phyloP scores from a whole-genome alignment of 768 basidiomycete genomes.

The Cystoderma amianthinum region DNA sequence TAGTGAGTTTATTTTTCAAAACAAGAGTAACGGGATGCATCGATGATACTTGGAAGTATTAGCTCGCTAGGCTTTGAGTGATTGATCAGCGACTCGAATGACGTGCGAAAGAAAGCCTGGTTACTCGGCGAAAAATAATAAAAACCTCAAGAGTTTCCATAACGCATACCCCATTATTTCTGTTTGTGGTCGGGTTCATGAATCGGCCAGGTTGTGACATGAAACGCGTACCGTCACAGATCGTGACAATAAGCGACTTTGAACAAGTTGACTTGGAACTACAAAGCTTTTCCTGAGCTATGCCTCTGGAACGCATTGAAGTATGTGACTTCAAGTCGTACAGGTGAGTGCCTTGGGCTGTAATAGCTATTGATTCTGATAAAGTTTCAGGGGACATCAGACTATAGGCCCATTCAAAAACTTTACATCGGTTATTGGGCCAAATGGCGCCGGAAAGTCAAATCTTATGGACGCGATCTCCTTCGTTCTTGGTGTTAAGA shows the following conservation, averaged over 20 bases:
- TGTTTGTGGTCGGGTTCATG: no score
- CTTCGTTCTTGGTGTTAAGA: slow-evolving; percentile 95
- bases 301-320: slow-evolving; percentile 85
- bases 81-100: no score
- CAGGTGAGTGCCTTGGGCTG: slow-evolving; percentile 31
- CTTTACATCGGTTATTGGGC: slow-evolving; percentile 96
- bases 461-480: slow-evolving; percentile 99
- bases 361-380: slow-evolving; percentile 1
- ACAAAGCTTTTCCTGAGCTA: slow-evolving; percentile 19
- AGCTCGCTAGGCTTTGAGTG: no score
- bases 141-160: no score
- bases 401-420: slow-evolving; percentile 86
- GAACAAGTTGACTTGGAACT: neutral
- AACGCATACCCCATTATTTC: no score
- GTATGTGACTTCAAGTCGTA: slow-evolving; percentile 98
- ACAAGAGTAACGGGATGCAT: no score
- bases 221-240: neutral
- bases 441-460: slow-evolving; percentile 98
- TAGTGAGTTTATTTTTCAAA: no score
- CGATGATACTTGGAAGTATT: no score
- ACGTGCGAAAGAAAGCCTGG: no score
- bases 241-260: neutral
- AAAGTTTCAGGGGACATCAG: slow-evolving; percentile 57
- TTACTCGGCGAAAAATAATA: no score
- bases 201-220: no score